A percentile compares a stretch with the other conserved stretches of the same genome.
Evolutionary conservation across 192 early-diverging fungal species (phyloP).

Genomic region (Backusella morwellensis): DNA sequence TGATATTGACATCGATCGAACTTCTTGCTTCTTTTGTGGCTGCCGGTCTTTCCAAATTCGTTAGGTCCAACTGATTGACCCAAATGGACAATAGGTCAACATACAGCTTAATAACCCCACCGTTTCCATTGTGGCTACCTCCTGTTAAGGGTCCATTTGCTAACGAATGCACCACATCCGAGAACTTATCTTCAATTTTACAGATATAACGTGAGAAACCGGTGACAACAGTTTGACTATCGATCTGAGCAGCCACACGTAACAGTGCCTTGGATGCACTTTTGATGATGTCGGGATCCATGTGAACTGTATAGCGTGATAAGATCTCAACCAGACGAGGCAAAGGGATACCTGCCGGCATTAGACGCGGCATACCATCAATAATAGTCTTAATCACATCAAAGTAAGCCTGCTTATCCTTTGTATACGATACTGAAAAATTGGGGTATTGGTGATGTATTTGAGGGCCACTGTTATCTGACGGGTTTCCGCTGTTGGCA

Average conservation of each 20-base stretch:
- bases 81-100: slow-evolving; percentile 60
- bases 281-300: slow-evolving; percentile 77
- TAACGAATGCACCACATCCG: slow-evolving; percentile 38
- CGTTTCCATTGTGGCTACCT: slow-evolving; percentile 15
- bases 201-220: slow-evolving; percentile 51
- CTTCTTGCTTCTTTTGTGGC: slow-evolving; percentile 18
- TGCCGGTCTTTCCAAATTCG: slow-evolving; percentile 16
- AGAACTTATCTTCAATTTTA: slow-evolving; percentile 52
- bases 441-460: slow-evolving; percentile 44
- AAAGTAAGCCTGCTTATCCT: slow-evolving; percentile 60
- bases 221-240: slow-evolving; percentile 49
- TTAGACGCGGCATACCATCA: slow-evolving; percentile 67
- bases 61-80: slow-evolving; percentile 44
- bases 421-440: slow-evolving; percentile 50
- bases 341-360: slow-evolving; percentile 61
- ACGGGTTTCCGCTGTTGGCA: slow-evolving; percentile 1
- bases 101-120: slow-evolving; percentile 67
- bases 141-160: slow-evolving; percentile 27
- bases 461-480: slow-evolving; percentile 27
- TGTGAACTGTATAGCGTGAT: slow-evolving; percentile 76
- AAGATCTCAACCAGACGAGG: slow-evolving; percentile 77
- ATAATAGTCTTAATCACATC: slow-evolving; percentile 71
- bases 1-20: slow-evolving; percentile 11
- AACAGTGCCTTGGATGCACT: slow-evolving; percentile 61
- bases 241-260: slow-evolving; percentile 62